Percentiles rank a stretch among this genome's conserved stretches.
Evolutionary conservation across 495 filamentous ascomycete genomes (phyloP).

Genomic region (Saxophila tyrrhenica): DNA sequence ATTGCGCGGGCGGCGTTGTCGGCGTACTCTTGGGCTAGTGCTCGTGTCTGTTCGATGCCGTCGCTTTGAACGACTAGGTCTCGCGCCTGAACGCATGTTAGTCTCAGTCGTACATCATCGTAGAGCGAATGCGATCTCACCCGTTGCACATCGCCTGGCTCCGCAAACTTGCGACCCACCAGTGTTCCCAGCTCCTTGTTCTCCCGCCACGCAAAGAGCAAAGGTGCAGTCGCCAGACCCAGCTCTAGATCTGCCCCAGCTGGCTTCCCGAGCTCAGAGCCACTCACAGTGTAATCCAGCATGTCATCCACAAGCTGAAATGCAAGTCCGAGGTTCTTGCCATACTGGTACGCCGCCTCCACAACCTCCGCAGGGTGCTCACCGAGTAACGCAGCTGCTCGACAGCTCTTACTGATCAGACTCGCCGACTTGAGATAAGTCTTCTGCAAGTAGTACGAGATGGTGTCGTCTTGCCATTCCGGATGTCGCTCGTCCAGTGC

Average conservation of each 20-base stretch:
- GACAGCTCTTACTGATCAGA: slow-evolving; percentile 89
- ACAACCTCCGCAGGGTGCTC: slow-evolving; percentile 65
- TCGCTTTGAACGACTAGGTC: slow-evolving; percentile 70
- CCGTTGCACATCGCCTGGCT: slow-evolving; percentile 70
- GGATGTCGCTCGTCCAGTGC: slow-evolving; percentile 72
- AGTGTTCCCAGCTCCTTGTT: slow-evolving; percentile 73
- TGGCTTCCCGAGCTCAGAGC: slow-evolving; percentile 80
- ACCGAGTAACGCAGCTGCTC: slow-evolving; percentile 78
- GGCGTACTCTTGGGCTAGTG: slow-evolving; percentile 78
- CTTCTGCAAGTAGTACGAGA: slow-evolving; percentile 95
- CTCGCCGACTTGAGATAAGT: slow-evolving; percentile 95
- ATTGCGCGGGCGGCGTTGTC: slow-evolving; percentile 80
- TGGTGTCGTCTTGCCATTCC: slow-evolving; percentile 70
- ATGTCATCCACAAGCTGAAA: slow-evolving; percentile 99
- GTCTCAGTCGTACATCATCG: neutral
- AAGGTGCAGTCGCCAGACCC: slow-evolving; percentile 86
- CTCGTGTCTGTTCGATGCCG: slow-evolving; percentile 81
- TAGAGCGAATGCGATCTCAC: slow-evolving; percentile 41
- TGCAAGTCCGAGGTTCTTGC: slow-evolving; percentile 81
- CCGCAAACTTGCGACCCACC: slow-evolving; percentile 80
- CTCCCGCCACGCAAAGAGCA: slow-evolving; percentile 92
- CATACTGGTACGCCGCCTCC: slow-evolving; percentile 83
- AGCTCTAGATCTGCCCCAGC: slow-evolving; percentile 89
- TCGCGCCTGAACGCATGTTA: slow-evolving; percentile 50
- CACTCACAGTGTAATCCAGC: slow-evolving; percentile 87